These are phyloP conservation scores for Kuraishia ogatae DNA, from an alignment of 805 yeast species.

Conservation along the genomic window DNA sequence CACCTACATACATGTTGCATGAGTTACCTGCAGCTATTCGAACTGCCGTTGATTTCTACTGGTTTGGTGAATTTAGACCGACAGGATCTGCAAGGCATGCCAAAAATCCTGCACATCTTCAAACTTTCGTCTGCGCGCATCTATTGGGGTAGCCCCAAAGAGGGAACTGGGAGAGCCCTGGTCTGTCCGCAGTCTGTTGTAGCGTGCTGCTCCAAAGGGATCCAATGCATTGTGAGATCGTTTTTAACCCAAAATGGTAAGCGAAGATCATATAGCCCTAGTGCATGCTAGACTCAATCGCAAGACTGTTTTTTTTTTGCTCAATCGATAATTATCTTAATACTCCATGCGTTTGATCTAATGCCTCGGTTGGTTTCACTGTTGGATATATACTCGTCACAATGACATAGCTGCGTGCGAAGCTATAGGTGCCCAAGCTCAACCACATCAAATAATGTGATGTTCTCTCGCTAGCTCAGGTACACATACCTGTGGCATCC, in stretches of 20 bases:
- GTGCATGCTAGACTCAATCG: no score
- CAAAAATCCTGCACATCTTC: background rate
- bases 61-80: background rate
- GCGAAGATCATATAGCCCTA: background rate
- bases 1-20: background rate
- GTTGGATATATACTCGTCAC: no score
- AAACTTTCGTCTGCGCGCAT: background rate
- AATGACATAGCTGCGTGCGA: no score
- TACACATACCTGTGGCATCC: background rate
- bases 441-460: background rate
- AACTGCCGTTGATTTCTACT: background rate
- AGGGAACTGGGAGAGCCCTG: background rate
- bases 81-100: background rate
- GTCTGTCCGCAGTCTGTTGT: background rate
- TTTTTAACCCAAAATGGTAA: background rate
- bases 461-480: background rate
- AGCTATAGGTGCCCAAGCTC: background rate
- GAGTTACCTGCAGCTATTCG: background rate
- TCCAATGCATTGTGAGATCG: background rate
- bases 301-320: no score
- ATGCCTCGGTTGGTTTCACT: no score
- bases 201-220: no score
- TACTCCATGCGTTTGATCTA: no score
- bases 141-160: background rate
- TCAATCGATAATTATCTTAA: no score